These are phyloP conservation scores for Alternaria gansuensis DNA, from an alignment of 2,329 filamentous ascomycete genomes.

Conservation along the genomic window DNA sequence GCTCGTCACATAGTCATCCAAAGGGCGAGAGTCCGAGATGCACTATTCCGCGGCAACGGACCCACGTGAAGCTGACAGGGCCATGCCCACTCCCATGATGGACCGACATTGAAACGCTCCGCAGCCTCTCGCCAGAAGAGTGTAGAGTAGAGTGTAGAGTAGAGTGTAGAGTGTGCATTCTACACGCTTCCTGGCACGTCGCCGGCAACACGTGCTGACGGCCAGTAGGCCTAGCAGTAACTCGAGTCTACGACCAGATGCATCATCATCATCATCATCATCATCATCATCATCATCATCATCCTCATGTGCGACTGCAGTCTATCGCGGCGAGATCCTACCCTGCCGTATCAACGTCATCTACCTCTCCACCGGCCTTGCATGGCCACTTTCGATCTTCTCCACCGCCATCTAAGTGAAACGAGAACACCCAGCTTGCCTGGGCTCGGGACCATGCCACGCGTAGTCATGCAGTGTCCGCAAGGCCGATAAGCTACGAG, in stretches of 20 bases:
- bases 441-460: background rate
- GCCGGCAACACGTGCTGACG: constrained; percentile 1
- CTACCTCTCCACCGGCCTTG: background rate
- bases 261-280: too few relatives aligned
- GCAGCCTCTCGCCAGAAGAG: constrained; percentile 20
- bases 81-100: constrained; percentile 18
- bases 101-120: constrained; percentile 21
- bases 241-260: background rate
- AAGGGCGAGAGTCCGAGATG: constrained; percentile 15
- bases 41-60: constrained; percentile 24
- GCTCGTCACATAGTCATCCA: constrained; percentile 1
- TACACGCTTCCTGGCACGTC: constrained; percentile 5
- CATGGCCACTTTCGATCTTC: constrained; percentile 13
- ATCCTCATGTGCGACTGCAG: background rate
- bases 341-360: constrained; percentile 14
- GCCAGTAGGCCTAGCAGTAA: background rate
- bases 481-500: background rate
- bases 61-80: constrained; percentile 31
- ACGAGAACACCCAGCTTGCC: background rate
- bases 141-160: too few relatives aligned
- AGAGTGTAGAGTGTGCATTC: background rate
- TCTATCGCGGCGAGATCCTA: constrained; percentile 5
- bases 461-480: background rate
- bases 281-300: too few relatives aligned
- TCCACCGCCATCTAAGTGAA: constrained; percentile 6